Evolutionary conservation across 192 early-diverging fungal species (phyloP), one percentile per base, ranked within the genome.

Genomic region (Phlyctochytrium arcticum): DNA sequence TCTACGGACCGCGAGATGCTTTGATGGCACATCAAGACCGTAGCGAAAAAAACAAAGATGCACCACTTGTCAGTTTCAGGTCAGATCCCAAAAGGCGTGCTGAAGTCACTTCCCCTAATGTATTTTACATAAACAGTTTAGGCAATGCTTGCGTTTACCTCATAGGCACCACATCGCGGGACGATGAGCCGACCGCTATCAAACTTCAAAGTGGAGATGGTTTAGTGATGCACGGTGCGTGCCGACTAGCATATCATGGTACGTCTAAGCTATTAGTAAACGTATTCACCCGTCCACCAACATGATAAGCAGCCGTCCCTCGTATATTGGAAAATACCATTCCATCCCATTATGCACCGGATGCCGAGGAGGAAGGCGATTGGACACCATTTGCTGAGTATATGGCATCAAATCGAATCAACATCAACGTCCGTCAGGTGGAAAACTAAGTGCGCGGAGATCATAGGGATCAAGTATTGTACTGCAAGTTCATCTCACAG

Each of bases 21-120:
- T 75, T 98, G 67, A 95, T 90, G 75, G 93, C 85, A 7, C 96
- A 98, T 73, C 93, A 95, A 32, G 96, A 98, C 70, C 79, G 84
- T 46, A 94, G 90, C 36, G 96, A 98, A 65, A 55, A 85, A 21
- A 92, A 91, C 67, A 89, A 85, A 78, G 81, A 82, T 31, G 89
- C 90, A 1, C 92, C 95, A 3, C 70, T 97, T 27, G 84, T 85
- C 69, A 73, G 65, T 65, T 57, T 69, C 36, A 77, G 71, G 69
- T 78, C 27, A 23, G 56, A 47, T 73, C 15, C 26, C 35, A 24
- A 26, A 48, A 15, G 21, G 19, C 4, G n/a, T 21, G 10, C n/a
- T 1, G 15, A 44, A 47, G 63, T n/a, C 47, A 67, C 31, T 33
- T 65, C 42, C 64, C 75, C 29, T 44, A 61, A 30, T 49, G 17